Evolutionary conservation across 176 grass and related monocot genomes (phyloP).

Genomic region (Avena atlantica): DNA sequence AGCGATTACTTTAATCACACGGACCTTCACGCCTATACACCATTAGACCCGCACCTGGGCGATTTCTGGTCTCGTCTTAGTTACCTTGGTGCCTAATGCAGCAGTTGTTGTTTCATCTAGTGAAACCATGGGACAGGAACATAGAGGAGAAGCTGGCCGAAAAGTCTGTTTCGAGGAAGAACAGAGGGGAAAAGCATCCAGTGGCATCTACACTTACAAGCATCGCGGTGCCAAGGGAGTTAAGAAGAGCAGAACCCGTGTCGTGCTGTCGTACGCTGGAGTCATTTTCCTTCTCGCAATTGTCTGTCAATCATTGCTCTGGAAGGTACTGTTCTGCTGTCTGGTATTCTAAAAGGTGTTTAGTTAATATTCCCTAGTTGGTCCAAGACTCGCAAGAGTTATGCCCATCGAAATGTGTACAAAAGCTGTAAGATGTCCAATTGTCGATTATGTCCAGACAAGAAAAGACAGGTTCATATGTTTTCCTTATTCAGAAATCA

Average conservation of each 20-base stretch:
- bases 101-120: conserved; percentile 7
- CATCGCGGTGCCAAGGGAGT: conserved; percentile 46
- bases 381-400: not conserved
- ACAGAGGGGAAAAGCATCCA: not conserved
- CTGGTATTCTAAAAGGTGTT: not conserved
- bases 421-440: not conserved
- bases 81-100: conserved; percentile 25
- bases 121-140: conserved; percentile 46
- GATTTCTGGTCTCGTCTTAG: not conserved
- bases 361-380: not conserved
- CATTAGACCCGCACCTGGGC: not conserved
- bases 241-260: conserved; percentile 60
- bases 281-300: conserved; percentile 52
- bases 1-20: not conserved
- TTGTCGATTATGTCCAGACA: not conserved
- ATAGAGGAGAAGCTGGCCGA: not conserved
- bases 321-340: conserved; percentile 49
- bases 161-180: not conserved
- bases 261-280: conserved; percentile 61
- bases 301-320: conserved; percentile 43
- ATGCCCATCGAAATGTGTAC: not conserved
- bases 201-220: conserved; percentile 45
- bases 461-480: not conserved
- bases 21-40: not conserved
- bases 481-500: conserved; percentile 2